Conservation (phyloP, 306 rosid genomes). For the Cicer chorassanicum region DNA sequence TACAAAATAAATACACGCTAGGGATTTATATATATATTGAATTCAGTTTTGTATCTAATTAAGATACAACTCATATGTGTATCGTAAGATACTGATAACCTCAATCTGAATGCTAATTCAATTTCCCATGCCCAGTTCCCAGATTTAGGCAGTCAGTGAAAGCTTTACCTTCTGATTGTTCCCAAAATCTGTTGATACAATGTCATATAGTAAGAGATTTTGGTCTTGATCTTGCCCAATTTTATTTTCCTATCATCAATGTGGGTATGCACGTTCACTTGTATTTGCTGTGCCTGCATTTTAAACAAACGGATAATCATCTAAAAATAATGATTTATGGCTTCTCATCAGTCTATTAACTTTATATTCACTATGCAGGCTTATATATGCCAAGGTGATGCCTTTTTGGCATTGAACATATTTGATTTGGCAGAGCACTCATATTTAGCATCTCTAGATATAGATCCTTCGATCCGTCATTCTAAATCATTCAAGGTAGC, state of each 20-base stretch:
- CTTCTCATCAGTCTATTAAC: constrained; percentile 16
- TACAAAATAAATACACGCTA: background rate
- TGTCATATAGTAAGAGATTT: constrained; percentile 12
- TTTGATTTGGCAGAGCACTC: constrained; percentile 73
- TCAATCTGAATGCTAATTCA: background rate
- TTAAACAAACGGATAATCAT: constrained; percentile 23
- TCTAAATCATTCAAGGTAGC: constrained; percentile 83
- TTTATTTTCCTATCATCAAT: constrained; percentile 17
- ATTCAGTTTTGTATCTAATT: background rate
- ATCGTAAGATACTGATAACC: background rate
- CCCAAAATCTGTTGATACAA: constrained; percentile 12
- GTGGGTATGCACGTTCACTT: constrained; percentile 16
- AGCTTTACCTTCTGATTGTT: constrained; percentile 9
- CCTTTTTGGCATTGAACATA: constrained; percentile 62
- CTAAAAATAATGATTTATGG: constrained; percentile 2
- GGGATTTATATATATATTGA: background rate
- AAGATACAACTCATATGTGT: background rate
- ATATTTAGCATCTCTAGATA: constrained; percentile 63
- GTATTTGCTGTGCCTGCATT: constrained; percentile 17
- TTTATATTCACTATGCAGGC: constrained; percentile 61
- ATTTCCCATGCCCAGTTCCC: constrained; percentile 7
- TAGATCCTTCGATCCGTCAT: constrained; percentile 77
- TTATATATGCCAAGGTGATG: constrained; percentile 82
- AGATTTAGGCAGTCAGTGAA: constrained; percentile 14
- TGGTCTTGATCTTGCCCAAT: constrained; percentile 19